Evolutionary conservation across 2,329 filamentous ascomycete species (phyloP).

Genomic region (Plenodomus lindquistii): DNA sequence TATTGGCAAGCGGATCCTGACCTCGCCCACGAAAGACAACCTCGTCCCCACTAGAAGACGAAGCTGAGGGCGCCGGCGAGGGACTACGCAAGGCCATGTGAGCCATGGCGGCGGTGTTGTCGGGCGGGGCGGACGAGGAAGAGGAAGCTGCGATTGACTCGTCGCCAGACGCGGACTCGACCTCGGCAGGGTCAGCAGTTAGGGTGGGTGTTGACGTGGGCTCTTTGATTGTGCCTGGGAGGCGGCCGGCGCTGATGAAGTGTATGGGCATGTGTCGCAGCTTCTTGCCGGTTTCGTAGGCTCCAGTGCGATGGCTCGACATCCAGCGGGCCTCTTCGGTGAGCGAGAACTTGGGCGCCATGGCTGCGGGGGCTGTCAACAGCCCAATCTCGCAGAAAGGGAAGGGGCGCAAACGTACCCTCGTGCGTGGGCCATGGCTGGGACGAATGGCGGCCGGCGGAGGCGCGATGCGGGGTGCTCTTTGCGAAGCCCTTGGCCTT

Average conservation of each 20-base stretch:
- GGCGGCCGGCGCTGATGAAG: conserved; percentile 64
- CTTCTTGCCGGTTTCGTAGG: conserved; percentile 53
- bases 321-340: conserved; percentile 63
- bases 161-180: conserved; percentile 14
- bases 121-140: conserved; percentile 15
- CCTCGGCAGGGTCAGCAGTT: conserved; percentile 7
- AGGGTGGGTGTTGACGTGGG: conserved; percentile 31
- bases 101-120: conserved; percentile 32
- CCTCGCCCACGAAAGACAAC: conserved; percentile 49
- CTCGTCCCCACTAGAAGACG: conserved; percentile 60
- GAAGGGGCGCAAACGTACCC: conserved; percentile 20
- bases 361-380: conserved; percentile 24
- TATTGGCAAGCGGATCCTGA: conserved; percentile 8
- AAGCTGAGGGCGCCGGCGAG: conserved; percentile 36
- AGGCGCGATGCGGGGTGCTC: conserved; percentile 22
- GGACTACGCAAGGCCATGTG: conserved; percentile 43
- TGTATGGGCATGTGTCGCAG: conserved; percentile 60
- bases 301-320: conserved; percentile 52
- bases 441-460: conserved; percentile 15
- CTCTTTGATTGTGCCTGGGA: conserved; percentile 41
- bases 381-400: conserved; percentile 7
- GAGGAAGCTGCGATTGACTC: conserved; percentile 19
- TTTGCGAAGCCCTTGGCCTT: conserved; percentile 22
- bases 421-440: conserved; percentile 19
- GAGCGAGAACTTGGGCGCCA: conserved; percentile 49